Evolutionary conservation across 306 rosid genomes (phyloP).

Genomic region (Macrotyloma uniflorum): DNA sequence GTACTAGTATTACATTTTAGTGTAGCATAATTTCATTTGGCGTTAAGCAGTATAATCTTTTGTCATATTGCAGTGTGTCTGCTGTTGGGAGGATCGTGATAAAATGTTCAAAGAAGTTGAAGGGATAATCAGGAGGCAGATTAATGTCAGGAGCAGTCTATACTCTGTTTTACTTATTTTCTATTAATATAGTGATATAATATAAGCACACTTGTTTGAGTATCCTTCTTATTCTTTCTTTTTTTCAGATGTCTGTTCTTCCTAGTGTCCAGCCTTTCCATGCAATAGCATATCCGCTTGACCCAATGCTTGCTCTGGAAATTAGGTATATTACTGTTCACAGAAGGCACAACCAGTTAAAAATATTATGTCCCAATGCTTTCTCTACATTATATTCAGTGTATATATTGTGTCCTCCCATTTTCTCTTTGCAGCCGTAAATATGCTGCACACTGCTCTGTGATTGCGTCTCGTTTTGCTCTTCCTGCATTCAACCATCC

Average conservation of each 20-base stretch:
- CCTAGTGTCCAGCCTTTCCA: slow-evolving; percentile 99
- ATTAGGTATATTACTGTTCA: slow-evolving; percentile 62
- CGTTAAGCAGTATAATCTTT: slow-evolving; percentile 5
- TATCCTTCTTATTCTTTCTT: slow-evolving; percentile 25
- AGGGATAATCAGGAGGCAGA: slow-evolving; percentile 89
- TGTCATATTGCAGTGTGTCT: slow-evolving; percentile 70
- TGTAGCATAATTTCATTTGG: slow-evolving; percentile 10
- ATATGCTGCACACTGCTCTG: slow-evolving; percentile 92
- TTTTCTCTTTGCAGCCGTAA: slow-evolving; percentile 61
- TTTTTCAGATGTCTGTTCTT: slow-evolving; percentile 87
- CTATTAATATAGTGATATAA: slow-evolving; percentile 10
- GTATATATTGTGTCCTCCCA: slow-evolving; percentile 20
- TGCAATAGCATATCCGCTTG: slow-evolving; percentile 98
- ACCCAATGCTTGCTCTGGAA: slow-evolving; percentile 90
- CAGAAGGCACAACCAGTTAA: background rate
- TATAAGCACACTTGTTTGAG: slow-evolving; percentile 10
- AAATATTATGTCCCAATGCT: background rate
- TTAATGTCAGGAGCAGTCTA: slow-evolving; percentile 65
- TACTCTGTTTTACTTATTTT: background rate
- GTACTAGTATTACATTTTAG: background rate
- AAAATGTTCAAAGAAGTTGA: slow-evolving; percentile 91
- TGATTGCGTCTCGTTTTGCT: slow-evolving; percentile 86
- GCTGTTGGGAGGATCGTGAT: slow-evolving; percentile 98
- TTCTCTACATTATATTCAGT: background rate
- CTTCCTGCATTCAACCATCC: slow-evolving; percentile 83